phyloP scores from a whole-genome alignment of 768 basidiomycete species.

The Leccinum barrowsii region DNA sequence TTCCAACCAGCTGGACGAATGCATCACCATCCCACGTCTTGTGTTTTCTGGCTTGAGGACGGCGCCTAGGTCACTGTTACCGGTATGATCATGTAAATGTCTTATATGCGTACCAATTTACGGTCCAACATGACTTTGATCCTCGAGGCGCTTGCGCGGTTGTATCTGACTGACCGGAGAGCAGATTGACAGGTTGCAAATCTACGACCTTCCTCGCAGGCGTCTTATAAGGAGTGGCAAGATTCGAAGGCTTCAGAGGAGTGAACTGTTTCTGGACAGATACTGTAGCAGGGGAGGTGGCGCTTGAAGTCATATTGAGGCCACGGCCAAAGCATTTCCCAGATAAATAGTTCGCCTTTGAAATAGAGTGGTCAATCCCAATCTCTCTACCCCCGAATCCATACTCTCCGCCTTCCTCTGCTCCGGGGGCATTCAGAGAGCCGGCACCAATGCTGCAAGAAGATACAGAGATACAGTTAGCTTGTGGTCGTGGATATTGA shows the following conservation, averaged over 20 bases:
- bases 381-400: conserved; percentile 55
- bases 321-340: conserved; percentile 59
- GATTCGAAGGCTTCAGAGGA: conserved; percentile 30
- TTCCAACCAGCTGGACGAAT: conserved; percentile 49
- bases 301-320: conserved; percentile 16
- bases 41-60: conserved; percentile 67
- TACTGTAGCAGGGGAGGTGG: conserved; percentile 23
- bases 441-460: conserved; percentile 48
- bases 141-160: conserved; percentile 7
- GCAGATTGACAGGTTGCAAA: conserved; percentile 39
- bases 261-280: conserved; percentile 29
- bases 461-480: background rate
- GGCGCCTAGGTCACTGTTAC: conserved; percentile 50
- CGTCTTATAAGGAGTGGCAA: conserved; percentile 19
- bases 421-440: conserved; percentile 40
- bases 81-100: background rate
- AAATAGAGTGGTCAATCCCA: conserved; percentile 58
- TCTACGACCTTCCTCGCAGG: conserved; percentile 33
- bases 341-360: conserved; percentile 54
- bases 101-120: conserved; percentile 53
- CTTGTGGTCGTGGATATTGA: background rate
- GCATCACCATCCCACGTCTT: conserved; percentile 86
- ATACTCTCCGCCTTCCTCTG: conserved; percentile 36
- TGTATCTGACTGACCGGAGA: conserved; percentile 19
- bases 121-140: conserved; percentile 53